A percentile compares a stretch with the other conserved stretches of the same genome.
These are phyloP conservation scores for Crassisporium funariophilum DNA, from an alignment of 768 basidiomycete species.

Conservation along the genomic window DNA sequence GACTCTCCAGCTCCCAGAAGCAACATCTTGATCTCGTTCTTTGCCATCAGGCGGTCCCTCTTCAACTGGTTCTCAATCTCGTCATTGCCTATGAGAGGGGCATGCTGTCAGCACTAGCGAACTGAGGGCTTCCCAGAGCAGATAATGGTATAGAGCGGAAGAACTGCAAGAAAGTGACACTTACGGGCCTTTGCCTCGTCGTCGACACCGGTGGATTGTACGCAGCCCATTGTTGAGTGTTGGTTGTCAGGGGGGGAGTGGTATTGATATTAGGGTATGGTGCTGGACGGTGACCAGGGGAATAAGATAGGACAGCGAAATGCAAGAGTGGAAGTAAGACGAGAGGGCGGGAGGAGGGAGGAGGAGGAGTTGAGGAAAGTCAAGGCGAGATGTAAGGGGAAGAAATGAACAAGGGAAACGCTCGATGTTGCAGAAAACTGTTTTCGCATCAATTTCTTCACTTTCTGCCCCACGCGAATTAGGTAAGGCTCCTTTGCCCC, in stretches of 20 bases:
- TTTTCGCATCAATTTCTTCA: no score
- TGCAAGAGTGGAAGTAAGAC: no score
- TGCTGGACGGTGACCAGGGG: no score
- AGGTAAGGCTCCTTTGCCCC: no score
- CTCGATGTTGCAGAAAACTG: no score
- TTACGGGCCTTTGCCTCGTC: constrained; percentile 83
- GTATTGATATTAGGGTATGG: no score
- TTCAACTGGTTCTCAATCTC: constrained; percentile 94
- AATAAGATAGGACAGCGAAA: no score
- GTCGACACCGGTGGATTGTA: constrained; percentile 69
- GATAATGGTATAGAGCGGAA: background rate
- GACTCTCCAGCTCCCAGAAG: constrained; percentile 96
- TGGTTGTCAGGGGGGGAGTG: background rate
- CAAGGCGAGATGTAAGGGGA: no score
- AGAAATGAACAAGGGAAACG: no score
- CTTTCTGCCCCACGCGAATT: no score
- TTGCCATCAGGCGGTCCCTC: constrained; percentile 83
- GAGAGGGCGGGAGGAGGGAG: no score
- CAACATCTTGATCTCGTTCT: constrained; percentile 97
- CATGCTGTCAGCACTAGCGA: background rate
- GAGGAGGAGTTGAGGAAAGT: no score
- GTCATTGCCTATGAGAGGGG: constrained; percentile 66
- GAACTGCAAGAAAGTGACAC: constrained; percentile 30
- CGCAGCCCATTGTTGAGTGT: constrained; percentile 64
- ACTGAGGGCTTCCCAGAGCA: background rate